Base-by-base conservation (phyloP, 2,329 filamentous ascomycete species). In the Byssochlamys sp. region DNA sequence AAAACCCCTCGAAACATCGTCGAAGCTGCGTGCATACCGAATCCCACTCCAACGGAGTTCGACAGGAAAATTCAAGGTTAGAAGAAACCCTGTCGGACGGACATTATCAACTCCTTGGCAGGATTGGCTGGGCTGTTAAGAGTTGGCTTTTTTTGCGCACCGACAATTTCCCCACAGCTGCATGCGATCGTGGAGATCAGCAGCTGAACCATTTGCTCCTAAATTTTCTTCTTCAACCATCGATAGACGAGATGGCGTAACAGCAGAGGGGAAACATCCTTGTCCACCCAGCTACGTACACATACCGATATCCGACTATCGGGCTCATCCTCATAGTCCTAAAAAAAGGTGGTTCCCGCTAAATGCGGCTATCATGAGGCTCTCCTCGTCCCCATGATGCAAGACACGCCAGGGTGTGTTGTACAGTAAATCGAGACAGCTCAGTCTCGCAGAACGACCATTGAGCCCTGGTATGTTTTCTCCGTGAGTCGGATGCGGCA, bases 331-430 rank as follows among this genome's bases (percentile, higher is more conserved):
- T 27, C 50, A 27, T 27, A 26, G n/a, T 39, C 10, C 35, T 55
- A 56, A 50, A 58, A 50, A 58, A 53, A 56, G 49, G 57, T 35
- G 58, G 55, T 59, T 58, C 54, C 58, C 52, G 58, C 29, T 19
- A 45, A 45, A 7, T 45, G 39, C 39, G 39, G 39, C 39, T 45
- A 19, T 45, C 39, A 45, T 45, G 39, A 45, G 39, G 39, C n/a
- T 45, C 31, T 33, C 39, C n/a, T 45, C 39, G 14, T 45, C 39
- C 31, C 4, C 39, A 45, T 45, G 14, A n/a, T 19, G 39, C 19
- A 19, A n/a, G n/a, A 45, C 14, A 19, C 39, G n/a, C n/a, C 14
- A 45, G 5, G 39, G 39, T 19, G n/a, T 45, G 39, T 45, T 45
- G n/a, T 2, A 45, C n/a, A 10, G n/a, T 45, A 19, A 19, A 19